These are phyloP conservation scores for Colletotrichum sansevieriae DNA, from an alignment of 2,329 filamentous ascomycete genomes.

Conservation along the genomic window DNA sequence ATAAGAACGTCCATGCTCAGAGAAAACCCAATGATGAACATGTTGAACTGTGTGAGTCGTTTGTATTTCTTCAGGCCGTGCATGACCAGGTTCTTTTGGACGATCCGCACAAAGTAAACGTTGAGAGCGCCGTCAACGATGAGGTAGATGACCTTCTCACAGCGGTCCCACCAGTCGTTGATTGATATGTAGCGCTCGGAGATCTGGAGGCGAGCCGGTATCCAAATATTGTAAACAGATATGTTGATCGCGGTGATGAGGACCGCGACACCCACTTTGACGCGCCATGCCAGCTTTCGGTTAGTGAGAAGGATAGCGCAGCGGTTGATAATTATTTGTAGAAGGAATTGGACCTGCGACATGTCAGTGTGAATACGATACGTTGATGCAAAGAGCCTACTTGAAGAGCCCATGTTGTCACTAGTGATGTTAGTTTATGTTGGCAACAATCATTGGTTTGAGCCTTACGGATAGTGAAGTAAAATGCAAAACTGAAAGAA, in stretches of 20 bases:
- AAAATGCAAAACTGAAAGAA: constrained; percentile 36
- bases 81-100: constrained; percentile 38
- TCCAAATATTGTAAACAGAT: constrained; percentile 67
- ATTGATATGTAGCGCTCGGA: constrained; percentile 56
- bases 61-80: constrained; percentile 59
- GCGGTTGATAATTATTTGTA: constrained; percentile 68
- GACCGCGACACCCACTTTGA: constrained; percentile 60
- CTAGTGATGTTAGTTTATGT: constrained; percentile 13
- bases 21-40: constrained; percentile 59
- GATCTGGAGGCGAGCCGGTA: constrained; percentile 62
- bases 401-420: constrained; percentile 55
- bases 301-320: constrained; percentile 60
- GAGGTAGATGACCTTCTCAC: constrained; percentile 64
- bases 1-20: constrained; percentile 58
- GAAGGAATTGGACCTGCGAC: constrained; percentile 60
- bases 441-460: not conserved
- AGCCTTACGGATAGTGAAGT: constrained; percentile 39
- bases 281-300: constrained; percentile 49
- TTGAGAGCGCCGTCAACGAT: constrained; percentile 63
- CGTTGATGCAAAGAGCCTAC: not conserved
- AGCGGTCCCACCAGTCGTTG: constrained; percentile 66
- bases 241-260: constrained; percentile 65
- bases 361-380: not conserved
- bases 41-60: constrained; percentile 59
- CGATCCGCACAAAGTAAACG: constrained; percentile 59